phyloP scores from a whole-genome alignment of 768 basidiomycete genomes.

The Pholiota molesta region DNA sequence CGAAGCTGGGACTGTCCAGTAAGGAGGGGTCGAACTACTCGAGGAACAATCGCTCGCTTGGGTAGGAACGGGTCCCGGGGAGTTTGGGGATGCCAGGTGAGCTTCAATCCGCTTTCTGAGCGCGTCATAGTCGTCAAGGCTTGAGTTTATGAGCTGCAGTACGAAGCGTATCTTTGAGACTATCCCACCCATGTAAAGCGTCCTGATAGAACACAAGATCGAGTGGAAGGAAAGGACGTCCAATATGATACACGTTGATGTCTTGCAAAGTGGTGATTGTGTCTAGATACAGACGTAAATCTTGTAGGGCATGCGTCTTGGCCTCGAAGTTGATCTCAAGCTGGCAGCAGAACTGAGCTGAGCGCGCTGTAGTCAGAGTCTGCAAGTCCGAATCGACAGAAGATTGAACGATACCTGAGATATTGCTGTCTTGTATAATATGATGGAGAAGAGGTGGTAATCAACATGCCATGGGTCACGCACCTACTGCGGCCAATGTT shows the following conservation, averaged over 20 bases:
- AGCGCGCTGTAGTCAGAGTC: neutral
- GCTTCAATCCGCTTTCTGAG: slow-evolving; percentile 27
- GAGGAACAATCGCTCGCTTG: neutral
- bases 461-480: neutral
- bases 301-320: neutral
- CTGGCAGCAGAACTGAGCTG: neutral
- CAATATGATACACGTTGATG: too few relatives aligned
- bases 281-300: too few relatives aligned
- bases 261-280: too few relatives aligned
- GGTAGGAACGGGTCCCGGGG: neutral
- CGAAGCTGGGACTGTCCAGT: slow-evolving; percentile 62
- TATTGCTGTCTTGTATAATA: neutral
- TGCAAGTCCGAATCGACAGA: neutral
- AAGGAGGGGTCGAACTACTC: slow-evolving; percentile 33
- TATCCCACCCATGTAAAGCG: slow-evolving; percentile 7
- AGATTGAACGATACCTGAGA: neutral
- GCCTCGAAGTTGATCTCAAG: neutral
- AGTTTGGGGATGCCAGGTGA: slow-evolving; percentile 58
- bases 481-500: too few relatives aligned
- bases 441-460: neutral
- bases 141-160: neutral
- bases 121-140: slow-evolving; percentile 8
- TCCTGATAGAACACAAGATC: too few relatives aligned
- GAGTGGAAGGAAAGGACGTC: too few relatives aligned
- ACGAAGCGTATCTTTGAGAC: slow-evolving; percentile 1